A percentile compares a stretch with the other conserved stretches of the same genome.
Evolutionary conservation across 2,329 filamentous ascomycete genomes (phyloP).

Genomic region (Pseudogymnoascus sp.): DNA sequence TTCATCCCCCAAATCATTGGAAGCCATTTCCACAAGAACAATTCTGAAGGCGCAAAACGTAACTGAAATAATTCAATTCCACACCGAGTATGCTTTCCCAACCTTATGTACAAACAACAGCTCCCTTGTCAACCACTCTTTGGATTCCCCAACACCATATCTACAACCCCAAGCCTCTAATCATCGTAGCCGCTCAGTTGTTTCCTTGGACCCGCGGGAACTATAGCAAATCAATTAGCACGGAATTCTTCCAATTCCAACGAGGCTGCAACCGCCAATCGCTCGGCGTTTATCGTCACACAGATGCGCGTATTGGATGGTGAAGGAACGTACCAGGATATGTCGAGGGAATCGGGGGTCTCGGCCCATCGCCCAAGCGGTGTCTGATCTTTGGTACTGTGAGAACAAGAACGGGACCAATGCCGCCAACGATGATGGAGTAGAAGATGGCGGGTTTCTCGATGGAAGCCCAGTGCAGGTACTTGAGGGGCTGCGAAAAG

Average conservation of each 20-base stretch:
- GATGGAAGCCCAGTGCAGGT: slow-evolving; percentile 81
- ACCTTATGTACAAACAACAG: slow-evolving; percentile 11
- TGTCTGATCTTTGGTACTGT: slow-evolving; percentile 68
- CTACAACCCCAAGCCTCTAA: slow-evolving; percentile 17
- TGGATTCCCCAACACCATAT: background rate
- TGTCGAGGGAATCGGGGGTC: slow-evolving; percentile 71
- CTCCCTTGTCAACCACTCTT: slow-evolving; percentile 12
- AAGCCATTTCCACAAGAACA: background rate
- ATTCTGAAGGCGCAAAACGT: background rate
- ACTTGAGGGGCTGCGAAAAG: slow-evolving; percentile 76
- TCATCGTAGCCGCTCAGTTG: slow-evolving; percentile 56
- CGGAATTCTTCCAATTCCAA: background rate
- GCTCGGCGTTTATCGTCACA: slow-evolving; percentile 14
- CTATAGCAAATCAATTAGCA: slow-evolving; percentile 34
- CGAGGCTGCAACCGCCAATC: background rate
- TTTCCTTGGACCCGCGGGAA: slow-evolving; percentile 55
- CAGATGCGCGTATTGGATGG: background rate
- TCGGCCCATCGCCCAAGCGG: slow-evolving; percentile 66
- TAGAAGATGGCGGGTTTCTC: slow-evolving; percentile 90
- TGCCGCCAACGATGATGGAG: slow-evolving; percentile 66
- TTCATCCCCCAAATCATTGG: background rate
- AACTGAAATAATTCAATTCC: slow-evolving; percentile 11
- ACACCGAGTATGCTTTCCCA: slow-evolving; percentile 10
- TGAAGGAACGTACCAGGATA: slow-evolving; percentile 76
- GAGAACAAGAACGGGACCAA: slow-evolving; percentile 66